Percentiles rank a stretch among this genome's conserved stretches.
phyloP scores from a whole-genome alignment of 495 filamentous ascomycete species.

The Podospora appendiculata region DNA sequence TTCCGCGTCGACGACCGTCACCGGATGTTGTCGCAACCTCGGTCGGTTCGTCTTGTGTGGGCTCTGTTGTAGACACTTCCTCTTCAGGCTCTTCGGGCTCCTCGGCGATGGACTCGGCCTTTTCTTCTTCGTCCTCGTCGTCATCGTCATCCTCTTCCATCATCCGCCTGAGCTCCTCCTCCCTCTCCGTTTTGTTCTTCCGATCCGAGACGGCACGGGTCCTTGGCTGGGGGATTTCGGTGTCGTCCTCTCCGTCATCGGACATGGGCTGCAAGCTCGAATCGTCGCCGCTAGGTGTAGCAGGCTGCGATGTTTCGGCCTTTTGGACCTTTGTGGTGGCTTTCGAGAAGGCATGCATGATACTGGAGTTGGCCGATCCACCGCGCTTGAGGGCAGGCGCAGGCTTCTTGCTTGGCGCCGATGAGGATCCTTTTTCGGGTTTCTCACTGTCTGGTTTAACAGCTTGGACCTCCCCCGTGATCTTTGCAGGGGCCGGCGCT shows the following conservation, averaged over 20 bases:
- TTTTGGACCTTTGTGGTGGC: conserved; percentile 51
- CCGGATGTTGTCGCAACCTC: conserved; percentile 47
- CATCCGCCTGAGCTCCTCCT: conserved; percentile 70
- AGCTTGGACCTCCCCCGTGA: conserved; percentile 29
- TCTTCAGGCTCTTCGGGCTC: conserved; percentile 20
- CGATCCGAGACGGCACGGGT: conserved; percentile 27
- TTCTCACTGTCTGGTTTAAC: conserved; percentile 17
- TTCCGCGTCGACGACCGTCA: conserved; percentile 68
- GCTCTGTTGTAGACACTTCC: conserved; percentile 24
- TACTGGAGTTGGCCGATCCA: conserved; percentile 36
- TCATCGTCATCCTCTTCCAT: conserved; percentile 77
- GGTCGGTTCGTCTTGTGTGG: conserved; percentile 39
- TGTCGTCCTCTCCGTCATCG: conserved; percentile 64
- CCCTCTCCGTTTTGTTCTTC: conserved; percentile 59
- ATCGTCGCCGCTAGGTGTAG: conserved; percentile 45
- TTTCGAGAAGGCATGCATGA: conserved; percentile 83
- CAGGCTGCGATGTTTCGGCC: conserved; percentile 36
- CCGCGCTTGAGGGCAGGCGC: conserved; percentile 48
- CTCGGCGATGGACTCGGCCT: conserved; percentile 11
- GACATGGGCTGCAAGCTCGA: conserved; percentile 54
- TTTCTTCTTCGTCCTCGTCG: conserved; percentile 19
- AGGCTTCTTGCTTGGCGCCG: conserved; percentile 31
- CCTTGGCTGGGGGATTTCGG: conserved; percentile 39
- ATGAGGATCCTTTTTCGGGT: conserved; percentile 6
- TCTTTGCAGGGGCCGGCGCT: conserved; percentile 9